phyloP scores from a whole-genome alignment of 2,329 filamentous ascomycete species.

The Ophiostoma angusticollis region DNA sequence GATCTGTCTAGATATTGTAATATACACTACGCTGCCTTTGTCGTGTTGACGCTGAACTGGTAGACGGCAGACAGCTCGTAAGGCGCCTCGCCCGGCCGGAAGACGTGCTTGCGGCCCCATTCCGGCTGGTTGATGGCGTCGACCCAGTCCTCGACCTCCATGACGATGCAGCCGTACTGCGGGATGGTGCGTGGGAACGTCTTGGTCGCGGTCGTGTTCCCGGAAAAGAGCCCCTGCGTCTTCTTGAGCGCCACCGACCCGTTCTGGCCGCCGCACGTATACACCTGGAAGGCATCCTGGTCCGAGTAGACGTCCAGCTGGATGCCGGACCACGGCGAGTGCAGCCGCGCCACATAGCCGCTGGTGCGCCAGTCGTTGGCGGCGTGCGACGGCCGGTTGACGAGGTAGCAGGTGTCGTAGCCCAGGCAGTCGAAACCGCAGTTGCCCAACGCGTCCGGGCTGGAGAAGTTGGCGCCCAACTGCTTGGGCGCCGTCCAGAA shows the following conservation, averaged over 20 bases:
- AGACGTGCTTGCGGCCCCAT: constrained; percentile 65
- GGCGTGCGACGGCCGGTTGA: constrained; percentile 46
- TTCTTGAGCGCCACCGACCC: constrained; percentile 56
- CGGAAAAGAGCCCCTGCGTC: constrained; percentile 51
- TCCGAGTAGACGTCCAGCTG: constrained; percentile 69
- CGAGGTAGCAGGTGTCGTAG: constrained; percentile 61
- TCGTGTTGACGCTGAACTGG: constrained; percentile 39
- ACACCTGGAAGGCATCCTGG: constrained; percentile 80
- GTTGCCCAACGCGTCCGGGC: constrained; percentile 52
- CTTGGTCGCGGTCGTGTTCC: constrained; percentile 20
- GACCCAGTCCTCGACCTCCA: constrained; percentile 91
- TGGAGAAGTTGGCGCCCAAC: constrained; percentile 53
- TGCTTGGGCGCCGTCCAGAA: constrained; percentile 76
- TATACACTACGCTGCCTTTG: neutral
- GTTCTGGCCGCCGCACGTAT: constrained; percentile 68
- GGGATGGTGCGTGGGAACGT: constrained; percentile 51
- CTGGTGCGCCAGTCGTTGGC: constrained; percentile 51
- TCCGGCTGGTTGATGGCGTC: constrained; percentile 85
- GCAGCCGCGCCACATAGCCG: constrained; percentile 51
- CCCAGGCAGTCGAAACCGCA: constrained; percentile 75
- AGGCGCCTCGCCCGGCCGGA: constrained; percentile 42
- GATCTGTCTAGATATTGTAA: no score
- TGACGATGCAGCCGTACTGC: constrained; percentile 73
- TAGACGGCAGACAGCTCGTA: constrained; percentile 52
- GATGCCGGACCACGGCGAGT: constrained; percentile 69